Evolutionary conservation across 2,329 filamentous ascomycete genomes (phyloP).

Genomic region (Ophiocordyceps camponoti-rufipedis): DNA sequence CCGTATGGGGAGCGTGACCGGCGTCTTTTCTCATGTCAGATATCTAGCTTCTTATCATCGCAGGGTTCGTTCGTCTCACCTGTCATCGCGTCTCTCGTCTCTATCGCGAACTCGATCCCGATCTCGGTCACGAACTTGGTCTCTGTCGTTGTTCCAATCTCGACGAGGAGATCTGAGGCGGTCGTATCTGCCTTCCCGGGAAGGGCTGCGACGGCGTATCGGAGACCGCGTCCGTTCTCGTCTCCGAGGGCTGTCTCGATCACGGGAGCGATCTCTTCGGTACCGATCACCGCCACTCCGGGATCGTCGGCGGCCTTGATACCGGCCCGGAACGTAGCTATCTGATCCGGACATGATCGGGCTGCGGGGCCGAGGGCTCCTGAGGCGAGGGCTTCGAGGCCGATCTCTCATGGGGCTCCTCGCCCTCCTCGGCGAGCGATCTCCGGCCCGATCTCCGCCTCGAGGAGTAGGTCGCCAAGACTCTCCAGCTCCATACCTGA

Average conservation of each 20-base stretch:
- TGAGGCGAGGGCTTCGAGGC: conserved; percentile 15
- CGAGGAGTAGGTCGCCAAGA: conserved; percentile 40
- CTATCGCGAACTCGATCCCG: conserved; percentile 12
- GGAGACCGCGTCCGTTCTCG: conserved; percentile 18
- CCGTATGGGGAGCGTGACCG: conserved; percentile 36
- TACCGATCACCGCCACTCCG: conserved; percentile 22
- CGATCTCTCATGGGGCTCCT: conserved; percentile 13
- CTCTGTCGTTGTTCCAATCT: conserved; percentile 16
- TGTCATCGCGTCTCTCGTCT: conserved; percentile 23
- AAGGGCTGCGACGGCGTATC: conserved; percentile 19
- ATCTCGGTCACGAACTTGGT: conserved; percentile 13
- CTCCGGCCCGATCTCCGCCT: conserved; percentile 22
- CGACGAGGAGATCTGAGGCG: conserved; percentile 18
- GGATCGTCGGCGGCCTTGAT: conserved; percentile 21
- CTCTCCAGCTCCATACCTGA: conserved; percentile 42
- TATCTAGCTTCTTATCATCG: background rate
- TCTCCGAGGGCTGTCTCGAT: conserved; percentile 18
- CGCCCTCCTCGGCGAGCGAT: conserved; percentile 24
- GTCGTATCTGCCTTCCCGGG: conserved; percentile 18
- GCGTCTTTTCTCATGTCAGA: conserved; percentile 16
- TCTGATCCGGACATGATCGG: conserved; percentile 20
- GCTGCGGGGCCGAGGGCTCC: conserved; percentile 20
- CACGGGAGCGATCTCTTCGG: conserved; percentile 22
- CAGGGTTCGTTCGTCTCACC: conserved; percentile 9
- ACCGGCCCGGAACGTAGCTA: conserved; percentile 27